Evolutionary conservation across 225 moss, liverwort and hornwort genomes (phyloP).

Genomic region (Antitrichia curtipendula): DNA sequence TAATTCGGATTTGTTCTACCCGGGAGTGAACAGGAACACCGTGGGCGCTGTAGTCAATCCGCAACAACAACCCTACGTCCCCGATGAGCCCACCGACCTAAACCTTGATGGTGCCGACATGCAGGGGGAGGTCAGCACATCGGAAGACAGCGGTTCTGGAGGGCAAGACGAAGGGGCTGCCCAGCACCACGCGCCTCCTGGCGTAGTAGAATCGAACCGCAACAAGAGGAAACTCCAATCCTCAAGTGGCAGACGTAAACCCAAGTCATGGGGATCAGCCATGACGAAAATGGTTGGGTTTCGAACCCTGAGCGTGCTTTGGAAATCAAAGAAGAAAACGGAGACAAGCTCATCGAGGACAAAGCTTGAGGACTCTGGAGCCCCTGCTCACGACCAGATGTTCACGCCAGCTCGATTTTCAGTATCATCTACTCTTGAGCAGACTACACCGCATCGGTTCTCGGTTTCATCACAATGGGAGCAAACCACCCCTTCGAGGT

Average conservation of each 20-base stretch:
- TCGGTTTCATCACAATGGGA: conserved; percentile 41
- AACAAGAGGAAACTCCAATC: conserved; percentile 25
- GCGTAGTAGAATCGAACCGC: background rate
- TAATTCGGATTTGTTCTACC: conserved; percentile 20
- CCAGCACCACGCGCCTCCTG: background rate
- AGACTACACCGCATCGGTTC: conserved; percentile 25
- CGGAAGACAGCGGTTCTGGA: conserved; percentile 30
- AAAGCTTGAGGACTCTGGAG: background rate
- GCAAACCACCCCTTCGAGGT: conserved; percentile 13
- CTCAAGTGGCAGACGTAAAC: conserved; percentile 14
- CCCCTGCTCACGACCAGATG: conserved; percentile 4
- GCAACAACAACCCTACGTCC: background rate
- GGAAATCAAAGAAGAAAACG: conserved; percentile 17
- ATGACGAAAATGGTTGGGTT: conserved; percentile 45
- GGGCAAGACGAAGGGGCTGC: conserved; percentile 12
- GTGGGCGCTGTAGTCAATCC: background rate
- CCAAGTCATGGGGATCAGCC: conserved; percentile 35
- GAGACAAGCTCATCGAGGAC: conserved; percentile 3
- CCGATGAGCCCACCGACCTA: conserved; percentile 4
- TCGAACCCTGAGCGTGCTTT: conserved; percentile 16
- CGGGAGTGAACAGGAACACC: conserved; percentile 6
- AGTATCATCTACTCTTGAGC: conserved; percentile 18
- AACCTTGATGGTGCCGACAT: background rate
- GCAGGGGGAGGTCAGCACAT: conserved; percentile 35
- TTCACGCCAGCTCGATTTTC: conserved; percentile 26